Evolutionary conservation across 768 basidiomycete genomes (phyloP).

Genomic region (Pholiota microspora): DNA sequence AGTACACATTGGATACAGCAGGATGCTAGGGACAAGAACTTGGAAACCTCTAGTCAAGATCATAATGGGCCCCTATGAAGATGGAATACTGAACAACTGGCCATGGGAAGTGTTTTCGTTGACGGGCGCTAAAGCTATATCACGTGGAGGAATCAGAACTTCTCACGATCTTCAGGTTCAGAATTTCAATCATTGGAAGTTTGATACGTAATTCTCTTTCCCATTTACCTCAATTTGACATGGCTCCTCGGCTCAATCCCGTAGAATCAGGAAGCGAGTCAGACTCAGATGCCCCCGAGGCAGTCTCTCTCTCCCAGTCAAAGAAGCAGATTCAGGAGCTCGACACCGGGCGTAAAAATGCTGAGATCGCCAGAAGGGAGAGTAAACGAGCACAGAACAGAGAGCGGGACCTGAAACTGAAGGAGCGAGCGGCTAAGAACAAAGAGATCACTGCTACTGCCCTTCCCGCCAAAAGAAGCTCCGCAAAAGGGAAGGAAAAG

Average conservation of each 20-base stretch:
- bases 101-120: too few species aligned
- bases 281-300: constrained; percentile 44
- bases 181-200: too few species aligned
- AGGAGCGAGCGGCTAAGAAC: constrained; percentile 39
- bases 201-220: too few species aligned
- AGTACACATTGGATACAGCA: too few species aligned
- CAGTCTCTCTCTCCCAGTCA: constrained; percentile 44
- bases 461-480: background rate
- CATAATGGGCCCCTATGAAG: too few species aligned
- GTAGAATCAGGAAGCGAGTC: constrained; percentile 15
- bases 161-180: too few species aligned
- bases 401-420: constrained; percentile 46
- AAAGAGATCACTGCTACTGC: constrained; percentile 8
- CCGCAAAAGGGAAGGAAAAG: constrained; percentile 6
- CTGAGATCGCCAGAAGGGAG: constrained; percentile 34
- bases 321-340: constrained; percentile 38
- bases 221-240: background rate
- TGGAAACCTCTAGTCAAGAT: too few species aligned
- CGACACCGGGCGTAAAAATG: constrained; percentile 34
- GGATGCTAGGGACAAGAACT: too few species aligned
- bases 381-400: constrained; percentile 45
- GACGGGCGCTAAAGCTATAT: too few species aligned
- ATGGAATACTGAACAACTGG: too few species aligned
- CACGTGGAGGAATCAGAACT: too few species aligned
- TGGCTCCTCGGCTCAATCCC: constrained; percentile 13